These are phyloP conservation scores for Tardiomyces depauwii DNA, from an alignment of 1,139 yeast species.

Conservation along the genomic window DNA sequence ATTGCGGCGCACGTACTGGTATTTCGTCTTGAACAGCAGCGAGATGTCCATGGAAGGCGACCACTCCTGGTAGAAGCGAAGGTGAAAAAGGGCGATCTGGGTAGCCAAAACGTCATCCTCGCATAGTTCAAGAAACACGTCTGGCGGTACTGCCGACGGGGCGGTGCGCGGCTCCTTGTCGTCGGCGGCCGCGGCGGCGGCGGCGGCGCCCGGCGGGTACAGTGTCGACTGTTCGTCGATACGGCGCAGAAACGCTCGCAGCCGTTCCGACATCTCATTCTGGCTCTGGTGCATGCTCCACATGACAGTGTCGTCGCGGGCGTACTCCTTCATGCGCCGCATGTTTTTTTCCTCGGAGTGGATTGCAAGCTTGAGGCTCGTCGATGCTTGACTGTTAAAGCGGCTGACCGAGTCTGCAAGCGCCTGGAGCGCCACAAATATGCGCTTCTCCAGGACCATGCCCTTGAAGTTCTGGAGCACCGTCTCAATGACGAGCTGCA, in stretches of 20 bases:
- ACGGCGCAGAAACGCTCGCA: constrained; percentile 14
- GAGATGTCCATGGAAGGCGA: constrained; percentile 60
- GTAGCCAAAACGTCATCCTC: constrained; percentile 21
- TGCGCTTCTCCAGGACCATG: constrained; percentile 40
- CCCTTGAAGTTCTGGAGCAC: constrained; percentile 41
- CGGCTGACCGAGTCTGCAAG: constrained; percentile 35
- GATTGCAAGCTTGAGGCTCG: constrained; percentile 28
- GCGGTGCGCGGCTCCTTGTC: constrained; percentile 4
- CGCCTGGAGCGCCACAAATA: constrained; percentile 33
- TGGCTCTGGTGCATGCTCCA: constrained; percentile 18
- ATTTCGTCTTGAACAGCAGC: constrained; percentile 35
- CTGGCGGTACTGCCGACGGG: constrained; percentile 18
- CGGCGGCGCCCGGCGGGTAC: constrained; percentile 3
- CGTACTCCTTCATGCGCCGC: constrained; percentile 5
- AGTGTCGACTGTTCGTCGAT: constrained; percentile 9
- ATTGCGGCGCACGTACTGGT: constrained; percentile 34
- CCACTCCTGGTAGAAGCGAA: constrained; percentile 41
- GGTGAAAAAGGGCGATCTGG: constrained; percentile 28
- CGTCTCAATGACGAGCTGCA: constrained; percentile 31
- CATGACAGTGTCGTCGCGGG: constrained; percentile 11
- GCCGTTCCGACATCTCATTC: constrained; percentile 15
- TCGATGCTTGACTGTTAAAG: constrained; percentile 36
- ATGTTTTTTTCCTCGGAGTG: not conserved
- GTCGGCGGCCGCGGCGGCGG: constrained; percentile 1
- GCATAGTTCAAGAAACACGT: constrained; percentile 22